Base-by-base conservation (phyloP, 768 basidiomycete species). In the Cystobasidium ongulense region DNA sequence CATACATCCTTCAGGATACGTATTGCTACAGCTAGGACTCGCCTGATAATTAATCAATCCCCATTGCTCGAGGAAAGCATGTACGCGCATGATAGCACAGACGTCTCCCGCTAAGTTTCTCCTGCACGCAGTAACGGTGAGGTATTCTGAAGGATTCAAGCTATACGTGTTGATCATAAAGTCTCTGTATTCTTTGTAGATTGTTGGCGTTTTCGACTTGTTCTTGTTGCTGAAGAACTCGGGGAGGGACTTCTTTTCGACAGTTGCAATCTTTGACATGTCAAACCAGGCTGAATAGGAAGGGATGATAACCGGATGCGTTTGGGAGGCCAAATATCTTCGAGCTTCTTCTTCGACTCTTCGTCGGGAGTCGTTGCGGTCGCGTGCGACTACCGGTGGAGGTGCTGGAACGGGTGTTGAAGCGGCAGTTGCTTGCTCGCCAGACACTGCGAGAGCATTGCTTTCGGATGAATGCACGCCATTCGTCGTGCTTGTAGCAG, bases 91-190 rank as follows among this genome's bases (percentile, higher is more conserved):
- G 78, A 99, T 90, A 29, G 92, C 92, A 79, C 96, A 97, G 5
- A 98, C 96, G 81, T 99, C 96, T 54, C 96, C 96, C 3, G 95
- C 95, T 76, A 99, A 82, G 82, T 99, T 99, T 76, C 96, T 84
- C 79, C 96, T 82, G 80, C 96, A 99, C 0, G 95, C 95, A 0
- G 96, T 99, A 73, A 98, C 91, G 21, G 96, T 99, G 73, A 99
- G 85, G 78, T 99, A 99, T 81, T 99, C 96, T 27, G 86, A 86
- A 0, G 96, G 96, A 63, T 96, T 86, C 43, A 99, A 85, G 63
- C 96, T 86, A 82, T 97, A 98, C 0, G 96, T 93, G 83, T 99
- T 97, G 81, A 99, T 87, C 95, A 99, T 99, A 78, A 99, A 99
- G 84, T 99, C 95, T 74, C 96, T 88, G 79, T 99, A 99, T 81